Percentiles rank a stretch among this genome's conserved stretches.
These are phyloP conservation scores for Xylaria nigripes DNA, from an alignment of 495 filamentous ascomycete genomes.

Conservation along the genomic window DNA sequence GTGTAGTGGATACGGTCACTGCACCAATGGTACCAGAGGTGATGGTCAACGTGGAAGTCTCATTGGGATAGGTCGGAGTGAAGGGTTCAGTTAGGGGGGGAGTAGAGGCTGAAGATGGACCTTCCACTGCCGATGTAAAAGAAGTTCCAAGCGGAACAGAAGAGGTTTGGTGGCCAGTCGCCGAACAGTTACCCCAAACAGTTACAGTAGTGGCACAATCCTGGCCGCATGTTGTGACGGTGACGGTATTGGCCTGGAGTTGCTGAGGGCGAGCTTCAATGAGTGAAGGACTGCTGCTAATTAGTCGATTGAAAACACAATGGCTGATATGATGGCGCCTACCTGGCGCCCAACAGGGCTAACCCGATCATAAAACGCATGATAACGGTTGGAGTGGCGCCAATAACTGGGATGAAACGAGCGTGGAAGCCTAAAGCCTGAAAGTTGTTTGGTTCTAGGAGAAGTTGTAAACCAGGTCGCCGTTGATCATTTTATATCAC, in stretches of 20 bases:
- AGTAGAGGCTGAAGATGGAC: conserved; percentile 2
- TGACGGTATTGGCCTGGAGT: conserved; percentile 16
- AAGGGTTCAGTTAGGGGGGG: conserved; percentile 9
- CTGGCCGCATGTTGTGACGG: conserved; percentile 21
- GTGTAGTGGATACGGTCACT: conserved; percentile 6
- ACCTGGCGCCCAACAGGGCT: conserved; percentile 21
- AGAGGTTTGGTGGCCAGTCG: conserved; percentile 4
- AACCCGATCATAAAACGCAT: conserved; percentile 19
- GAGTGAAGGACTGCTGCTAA: conserved; percentile 10
- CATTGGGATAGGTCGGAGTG: conserved; percentile 5
- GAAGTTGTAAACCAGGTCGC: neutral
- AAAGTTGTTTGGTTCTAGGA: neutral
- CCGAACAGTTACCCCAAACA: conserved; percentile 17
- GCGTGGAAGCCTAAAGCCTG: conserved; percentile 10
- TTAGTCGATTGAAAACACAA: conserved; percentile 9
- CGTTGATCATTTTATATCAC: neutral
- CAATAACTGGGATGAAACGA: conserved; percentile 13
- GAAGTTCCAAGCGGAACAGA: conserved; percentile 4
- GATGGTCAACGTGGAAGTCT: conserved; percentile 6
- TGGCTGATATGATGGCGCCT: neutral
- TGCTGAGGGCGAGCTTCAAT: conserved; percentile 14
- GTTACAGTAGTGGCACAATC: conserved; percentile 22
- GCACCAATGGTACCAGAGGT: conserved; percentile 8
- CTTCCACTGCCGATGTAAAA: conserved; percentile 12
- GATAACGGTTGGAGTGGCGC: conserved; percentile 1